Base-by-base conservation (phyloP, 2,329 filamentous ascomycete species). In the Arthrobotrys conoides region DNA sequence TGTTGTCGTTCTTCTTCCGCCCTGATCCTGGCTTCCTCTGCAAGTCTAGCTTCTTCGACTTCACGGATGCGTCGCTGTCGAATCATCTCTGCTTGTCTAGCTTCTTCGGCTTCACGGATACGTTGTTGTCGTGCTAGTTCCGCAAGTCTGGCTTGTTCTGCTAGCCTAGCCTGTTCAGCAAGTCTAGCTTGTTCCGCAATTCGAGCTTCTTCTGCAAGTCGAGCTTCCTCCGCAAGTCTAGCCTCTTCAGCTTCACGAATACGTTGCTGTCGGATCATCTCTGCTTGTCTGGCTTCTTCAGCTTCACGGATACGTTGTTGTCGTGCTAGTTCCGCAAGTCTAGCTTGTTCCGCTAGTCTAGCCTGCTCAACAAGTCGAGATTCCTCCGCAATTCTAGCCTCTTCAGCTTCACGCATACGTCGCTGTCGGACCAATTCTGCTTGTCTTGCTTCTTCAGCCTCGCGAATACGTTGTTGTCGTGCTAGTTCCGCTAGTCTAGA, bases 61-160 rank as follows among this genome's bases (percentile, higher is more conserved):
- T 75, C 59, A n/a, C 63, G 63, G 30, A 75, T 44, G n/a, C 44
- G 44, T 20, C 16, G 41, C 33, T 66, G 61, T 36, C 61, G 38
- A 18, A 9, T 38, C 4, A 46, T 12, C 27, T 65, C 59, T 12
- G 59, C 59, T 22, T 44, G 64, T 27, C 57, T 61, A 14, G 71
- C 65, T 20, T 65, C 38, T 18, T 76, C 71, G 14, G 53, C 55
- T 27, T 69, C 61, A 16, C 64, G 64, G 53, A 76, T 57, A 53
- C 48, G 48, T n/a, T 33, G 46, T 67, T 67, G 64, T 67, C 46
- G 61, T 49, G 24, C 41, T 12, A 46, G 10, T 33, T 65, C 63
- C 16, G 63, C 63, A 4, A 55, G 27, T 20, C 63, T 48, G 5
- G 48, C 24, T 22, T 71, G 55, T 59, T 51, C 44, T 48, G 59